Evolutionary conservation across 2,329 filamentous ascomycete species (phyloP), one percentile per base, ranked within the genome.

Genomic region (Fusarium newnesense): DNA sequence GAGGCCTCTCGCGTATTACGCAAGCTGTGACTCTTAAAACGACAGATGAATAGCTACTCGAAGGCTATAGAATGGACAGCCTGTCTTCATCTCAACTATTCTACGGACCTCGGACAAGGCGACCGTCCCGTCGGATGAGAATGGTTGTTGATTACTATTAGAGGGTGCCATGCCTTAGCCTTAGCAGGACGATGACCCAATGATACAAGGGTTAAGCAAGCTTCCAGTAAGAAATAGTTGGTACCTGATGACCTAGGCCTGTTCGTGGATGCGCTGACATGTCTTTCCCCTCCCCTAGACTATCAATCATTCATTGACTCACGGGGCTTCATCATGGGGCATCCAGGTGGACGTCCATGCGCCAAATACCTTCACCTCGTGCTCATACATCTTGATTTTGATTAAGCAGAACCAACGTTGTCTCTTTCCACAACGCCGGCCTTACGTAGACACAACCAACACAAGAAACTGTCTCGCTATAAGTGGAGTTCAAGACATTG

Each of bases 1-100:
- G 71, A 74, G 72, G 68, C 72, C 71, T 74, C 71, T 74, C 71
- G 56, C 71, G 47, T 60, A 71, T 76, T 74, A 76, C 68, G 73
- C 75, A 77, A 74, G 70, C 68, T 73, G 58, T 72, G 75, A 74
- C 70, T 77, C 73, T 64, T 67, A 18, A 36, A 47, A 47, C 57
- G 40, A 56, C 30, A 44, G 18, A 52, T 67, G 26, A 60, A 60
- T 36, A 66, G 15, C 39, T 56, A 36, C 28, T 53, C 42, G 36
- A 53, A 58, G 19, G 18, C 36, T 32, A 34, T 46, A 37, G 46
- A 60, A 43, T 43, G 58, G 62, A 54, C 67, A 76, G 49, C 50
- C 60, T 75, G 68, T 67, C 63, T 49, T 60, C 9, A 39, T 61
- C 50, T 54, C 50, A 60, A 63, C 37, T 36, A 13, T 24, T 52